Conservation (phyloP, 1,284 basidiomycete species). For the Ceratobasidium sp. region DNA sequence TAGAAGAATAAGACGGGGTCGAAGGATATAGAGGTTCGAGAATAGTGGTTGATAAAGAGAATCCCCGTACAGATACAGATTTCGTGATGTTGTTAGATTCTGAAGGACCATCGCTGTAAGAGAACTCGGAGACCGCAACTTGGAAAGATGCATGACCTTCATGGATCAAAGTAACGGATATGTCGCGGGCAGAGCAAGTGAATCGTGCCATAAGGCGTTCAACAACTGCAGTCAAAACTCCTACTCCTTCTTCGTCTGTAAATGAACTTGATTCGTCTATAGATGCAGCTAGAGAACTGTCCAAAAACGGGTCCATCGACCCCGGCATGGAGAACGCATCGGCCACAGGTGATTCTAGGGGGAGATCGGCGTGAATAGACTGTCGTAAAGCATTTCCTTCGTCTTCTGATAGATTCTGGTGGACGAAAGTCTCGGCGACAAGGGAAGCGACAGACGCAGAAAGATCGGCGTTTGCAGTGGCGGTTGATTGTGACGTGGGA, state of each 20-base stretch:
- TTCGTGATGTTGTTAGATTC: constrained; percentile 40
- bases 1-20: constrained; percentile 26
- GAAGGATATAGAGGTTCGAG: constrained; percentile 37
- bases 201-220: constrained; percentile 87
- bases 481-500: constrained; percentile 24
- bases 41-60: constrained; percentile 46
- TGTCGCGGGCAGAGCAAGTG: constrained; percentile 79
- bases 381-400: constrained; percentile 81
- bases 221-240: constrained; percentile 85
- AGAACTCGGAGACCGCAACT: constrained; percentile 69
- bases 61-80: constrained; percentile 44
- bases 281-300: constrained; percentile 57
- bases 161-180: constrained; percentile 75
- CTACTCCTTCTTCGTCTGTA: constrained; percentile 66
- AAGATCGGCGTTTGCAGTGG: constrained; percentile 62
- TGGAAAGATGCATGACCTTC: constrained; percentile 73
- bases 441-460: constrained; percentile 79
- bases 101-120: constrained; percentile 60
- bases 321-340: constrained; percentile 67
- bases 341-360: constrained; percentile 36
- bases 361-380: constrained; percentile 69
- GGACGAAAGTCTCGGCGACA: constrained; percentile 86
- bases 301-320: constrained; percentile 71
- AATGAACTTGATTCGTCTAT: constrained; percentile 61
- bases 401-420: constrained; percentile 78